Evolutionary conservation across 2,329 filamentous ascomycete species (phyloP), one percentile per base, ranked within the genome.

Genomic region (Dactylellina parvicollis): DNA sequence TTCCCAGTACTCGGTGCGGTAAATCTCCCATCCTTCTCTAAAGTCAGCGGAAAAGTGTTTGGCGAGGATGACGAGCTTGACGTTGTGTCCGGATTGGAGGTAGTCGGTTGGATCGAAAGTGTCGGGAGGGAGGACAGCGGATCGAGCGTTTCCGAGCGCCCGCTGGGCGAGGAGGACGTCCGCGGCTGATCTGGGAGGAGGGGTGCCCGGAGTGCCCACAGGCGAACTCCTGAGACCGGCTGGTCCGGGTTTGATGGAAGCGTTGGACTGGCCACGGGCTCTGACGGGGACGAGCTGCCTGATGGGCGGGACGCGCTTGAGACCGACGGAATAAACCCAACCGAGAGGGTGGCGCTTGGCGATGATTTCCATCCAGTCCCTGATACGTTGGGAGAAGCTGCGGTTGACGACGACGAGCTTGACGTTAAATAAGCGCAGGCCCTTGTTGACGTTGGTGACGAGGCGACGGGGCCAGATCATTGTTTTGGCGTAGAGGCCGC

Each of bases 41-140:
- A 99, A 99, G 49, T 92, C 92, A 0, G 95, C 90, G 4, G 92
- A 96, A 79, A 99, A 99, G 0, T 93, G 92, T 80, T 99, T 99
- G 0, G 95, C 92, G 9, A 97, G 86, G 5, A 99, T 84, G 16
- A 98, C 84, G 0, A 99, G 85, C 80, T 96, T 95, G 77, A 99
- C 89, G 79, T 94, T 91, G 81, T 98, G 92, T 1, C 95, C 95
- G 0, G 93, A 94, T 0, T 91, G 88, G 44, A 99, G 85, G 79
- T 98, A 95, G 81, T 98, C 83, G 0, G 90, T 89, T 12, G 85
- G 86, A 72, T 91, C 89, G 28, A 72, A 72, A 16, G 32, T 52
- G n/a, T 65, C 67, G 14, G 67, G 44, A 2, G 26, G 14, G 7
- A 26, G 38, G 4, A 42, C 20, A n/a, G 47, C 44, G 16, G 22